Evolutionary conservation across 306 rosid genomes (phyloP).

Genomic region (Sphenostylis stenocarpa): DNA sequence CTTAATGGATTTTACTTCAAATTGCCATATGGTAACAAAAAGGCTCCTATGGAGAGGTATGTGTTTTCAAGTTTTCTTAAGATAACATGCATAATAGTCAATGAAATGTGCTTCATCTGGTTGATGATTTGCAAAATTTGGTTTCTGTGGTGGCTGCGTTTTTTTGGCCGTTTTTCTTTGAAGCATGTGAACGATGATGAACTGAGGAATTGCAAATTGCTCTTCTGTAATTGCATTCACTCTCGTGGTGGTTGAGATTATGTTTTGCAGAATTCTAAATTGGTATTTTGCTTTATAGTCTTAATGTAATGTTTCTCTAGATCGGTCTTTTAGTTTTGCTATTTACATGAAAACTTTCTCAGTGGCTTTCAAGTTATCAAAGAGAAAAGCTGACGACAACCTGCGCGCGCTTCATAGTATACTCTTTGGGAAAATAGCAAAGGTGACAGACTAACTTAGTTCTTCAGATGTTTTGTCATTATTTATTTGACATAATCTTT

Average conservation of each 20-base stretch:
- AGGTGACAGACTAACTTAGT: constrained; percentile 44
- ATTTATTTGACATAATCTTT: not conserved
- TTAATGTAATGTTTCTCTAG: constrained; percentile 4
- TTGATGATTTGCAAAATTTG: not conserved
- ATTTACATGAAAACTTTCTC: constrained; percentile 39
- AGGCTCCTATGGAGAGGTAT: not conserved
- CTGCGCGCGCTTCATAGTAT: constrained; percentile 68
- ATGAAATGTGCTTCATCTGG: not conserved
- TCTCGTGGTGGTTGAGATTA: not conserved
- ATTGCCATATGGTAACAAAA: not conserved
- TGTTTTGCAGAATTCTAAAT: not conserved
- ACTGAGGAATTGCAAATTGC: not conserved
- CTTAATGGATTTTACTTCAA: not conserved
- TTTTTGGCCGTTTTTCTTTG: not conserved
- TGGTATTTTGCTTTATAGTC: not conserved
- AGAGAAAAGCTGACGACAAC: constrained; percentile 84
- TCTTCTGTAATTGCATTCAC: not conserved
- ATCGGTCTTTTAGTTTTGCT: constrained; percentile 13
- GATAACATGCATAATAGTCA: not conserved
- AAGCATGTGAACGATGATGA: not conserved
- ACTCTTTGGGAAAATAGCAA: constrained; percentile 74
- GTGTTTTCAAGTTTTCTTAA: not conserved
- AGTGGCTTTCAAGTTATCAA: constrained; percentile 85
- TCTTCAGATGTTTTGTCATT: constrained; percentile 6
- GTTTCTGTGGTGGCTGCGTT: not conserved